Percentiles rank a stretch among this genome's conserved stretches.
These are phyloP conservation scores for Nemania sp. DNA, from an alignment of 2,329 filamentous ascomycete genomes.

Conservation along the genomic window DNA sequence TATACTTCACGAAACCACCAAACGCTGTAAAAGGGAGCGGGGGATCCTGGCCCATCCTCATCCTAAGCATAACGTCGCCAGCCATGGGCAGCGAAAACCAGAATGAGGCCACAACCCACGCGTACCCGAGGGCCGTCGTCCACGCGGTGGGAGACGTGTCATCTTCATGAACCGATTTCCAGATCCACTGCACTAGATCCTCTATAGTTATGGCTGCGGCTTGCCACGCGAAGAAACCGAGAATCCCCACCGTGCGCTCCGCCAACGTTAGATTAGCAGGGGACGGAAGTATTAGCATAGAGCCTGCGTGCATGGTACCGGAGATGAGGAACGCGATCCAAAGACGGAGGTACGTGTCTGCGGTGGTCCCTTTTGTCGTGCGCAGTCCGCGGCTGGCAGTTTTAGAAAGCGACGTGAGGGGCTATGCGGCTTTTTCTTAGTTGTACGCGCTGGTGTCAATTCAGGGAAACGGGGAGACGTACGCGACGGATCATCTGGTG, in stretches of 20 bases:
- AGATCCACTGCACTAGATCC: background rate
- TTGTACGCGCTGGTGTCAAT: background rate
- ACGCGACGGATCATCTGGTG: conserved; percentile 2
- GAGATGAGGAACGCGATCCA: background rate
- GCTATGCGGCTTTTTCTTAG: background rate
- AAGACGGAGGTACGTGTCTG: background rate
- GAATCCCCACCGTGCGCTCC: background rate
- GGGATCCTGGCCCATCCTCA: background rate
- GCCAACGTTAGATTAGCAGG: background rate
- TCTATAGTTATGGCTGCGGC: background rate
- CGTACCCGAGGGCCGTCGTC: background rate
- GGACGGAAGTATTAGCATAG: background rate
- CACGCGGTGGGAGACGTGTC: background rate
- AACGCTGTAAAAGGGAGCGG: conserved; percentile 1
- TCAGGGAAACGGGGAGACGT: background rate
- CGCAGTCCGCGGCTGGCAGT: background rate
- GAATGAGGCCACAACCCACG: background rate
- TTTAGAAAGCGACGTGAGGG: background rate
- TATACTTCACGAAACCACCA: background rate
- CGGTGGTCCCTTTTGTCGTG: background rate
- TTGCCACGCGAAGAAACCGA: background rate
- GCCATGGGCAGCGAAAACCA: background rate
- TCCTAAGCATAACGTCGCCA: background rate
- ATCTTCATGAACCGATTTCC: background rate
- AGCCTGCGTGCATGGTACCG: background rate